These are phyloP conservation scores for Astrocystis sublimbata DNA, from an alignment of 495 filamentous ascomycete genomes.

Conservation along the genomic window DNA sequence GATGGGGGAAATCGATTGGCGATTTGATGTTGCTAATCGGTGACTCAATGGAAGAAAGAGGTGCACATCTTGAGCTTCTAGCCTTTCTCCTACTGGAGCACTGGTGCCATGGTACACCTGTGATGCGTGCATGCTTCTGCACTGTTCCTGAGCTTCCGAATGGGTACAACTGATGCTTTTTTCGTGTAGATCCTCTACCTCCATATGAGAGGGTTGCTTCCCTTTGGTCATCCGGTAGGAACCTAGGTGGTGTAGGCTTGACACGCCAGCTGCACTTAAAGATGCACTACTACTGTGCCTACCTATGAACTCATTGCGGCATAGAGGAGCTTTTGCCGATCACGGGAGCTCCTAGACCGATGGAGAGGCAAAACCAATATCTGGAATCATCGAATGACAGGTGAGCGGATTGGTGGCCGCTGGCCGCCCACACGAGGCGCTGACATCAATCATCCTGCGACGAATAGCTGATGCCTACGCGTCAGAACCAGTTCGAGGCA, in stretches of 20 bases:
- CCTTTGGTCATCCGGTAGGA: background rate
- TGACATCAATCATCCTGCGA: background rate
- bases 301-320: no score
- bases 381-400: background rate
- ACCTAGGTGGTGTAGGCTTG: background rate
- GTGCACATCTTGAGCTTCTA: background rate
- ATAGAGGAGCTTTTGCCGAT: background rate
- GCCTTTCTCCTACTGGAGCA: background rate
- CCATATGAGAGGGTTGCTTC: slow-evolving; percentile 4
- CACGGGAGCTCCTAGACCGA: slow-evolving; percentile 4
- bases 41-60: background rate
- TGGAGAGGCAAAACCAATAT: slow-evolving; percentile 3
- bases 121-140: background rate
- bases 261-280: background rate
- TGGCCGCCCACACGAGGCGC: background rate
- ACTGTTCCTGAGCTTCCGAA: slow-evolving; percentile 6
- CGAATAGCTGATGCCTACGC: background rate
- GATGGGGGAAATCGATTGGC: background rate
- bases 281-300: no score
- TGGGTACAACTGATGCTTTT: background rate
- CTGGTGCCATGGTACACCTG: background rate
- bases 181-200: background rate
- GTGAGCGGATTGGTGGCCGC: background rate
- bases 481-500: background rate
- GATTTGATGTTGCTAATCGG: background rate